A percentile compares a stretch with the other conserved stretches of the same genome.
phyloP scores from a whole-genome alignment of 331 rosid species.

The Acacia concinna region DNA sequence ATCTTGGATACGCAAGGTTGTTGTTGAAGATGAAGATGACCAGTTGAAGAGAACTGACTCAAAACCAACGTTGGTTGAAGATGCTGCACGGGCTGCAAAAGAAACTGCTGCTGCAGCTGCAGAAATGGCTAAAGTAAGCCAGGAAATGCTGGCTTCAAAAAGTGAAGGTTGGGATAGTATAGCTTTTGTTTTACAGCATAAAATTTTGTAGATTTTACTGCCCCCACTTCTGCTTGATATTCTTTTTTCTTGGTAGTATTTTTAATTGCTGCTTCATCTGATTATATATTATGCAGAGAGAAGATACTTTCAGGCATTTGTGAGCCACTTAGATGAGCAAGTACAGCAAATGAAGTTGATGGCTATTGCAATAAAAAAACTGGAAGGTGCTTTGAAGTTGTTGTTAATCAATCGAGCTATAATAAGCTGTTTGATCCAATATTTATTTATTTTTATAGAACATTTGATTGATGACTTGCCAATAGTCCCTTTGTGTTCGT shows the following conservation, averaged over 20 bases:
- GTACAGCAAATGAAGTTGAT: conserved; percentile 79
- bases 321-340: conserved; percentile 65
- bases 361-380: conserved; percentile 56
- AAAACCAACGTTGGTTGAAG: conserved; percentile 72
- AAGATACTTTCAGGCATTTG: conserved; percentile 55
- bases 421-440: conserved; percentile 9
- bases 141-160: conserved; percentile 59
- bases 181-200: conserved; percentile 14
- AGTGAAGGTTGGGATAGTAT: conserved; percentile 58
- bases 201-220: conserved; percentile 7
- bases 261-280: conserved; percentile 23
- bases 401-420: conserved; percentile 25
- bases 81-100: conserved; percentile 76
- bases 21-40: conserved; percentile 52
- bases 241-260: conserved; percentile 25
- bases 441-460: conserved; percentile 18
- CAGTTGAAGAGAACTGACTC: conserved; percentile 36
- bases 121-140: conserved; percentile 72
- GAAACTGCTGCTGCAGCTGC: conserved; percentile 88
- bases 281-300: conserved; percentile 52
- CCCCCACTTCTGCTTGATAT: not conserved
- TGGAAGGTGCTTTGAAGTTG: conserved; percentile 64
- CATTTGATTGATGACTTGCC: conserved; percentile 24
- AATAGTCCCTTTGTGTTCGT: conserved; percentile 3
- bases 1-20: conserved; percentile 79